Evolutionary conservation across 2,329 filamentous ascomycete genomes (phyloP).

Genomic region (Beauveria sp.): DNA sequence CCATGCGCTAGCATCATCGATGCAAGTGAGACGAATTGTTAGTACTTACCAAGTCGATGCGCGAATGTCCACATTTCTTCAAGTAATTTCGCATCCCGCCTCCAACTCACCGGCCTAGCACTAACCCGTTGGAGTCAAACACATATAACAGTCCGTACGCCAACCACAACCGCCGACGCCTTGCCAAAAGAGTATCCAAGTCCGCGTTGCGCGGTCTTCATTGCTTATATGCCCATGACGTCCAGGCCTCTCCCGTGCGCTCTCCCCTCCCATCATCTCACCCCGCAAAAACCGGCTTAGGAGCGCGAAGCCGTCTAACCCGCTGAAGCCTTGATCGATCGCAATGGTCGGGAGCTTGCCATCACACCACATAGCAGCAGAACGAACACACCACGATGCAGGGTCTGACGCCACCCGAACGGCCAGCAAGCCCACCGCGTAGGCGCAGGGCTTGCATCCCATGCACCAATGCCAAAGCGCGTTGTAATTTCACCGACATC

Average conservation of each 20-base stretch:
- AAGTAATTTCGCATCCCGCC: not conserved
- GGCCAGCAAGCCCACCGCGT: constrained; percentile 20
- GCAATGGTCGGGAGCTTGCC: not conserved
- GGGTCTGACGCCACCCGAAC: constrained; percentile 10
- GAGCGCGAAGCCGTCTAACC: not conserved
- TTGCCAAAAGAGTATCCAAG: not conserved
- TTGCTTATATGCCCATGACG: constrained; percentile 6
- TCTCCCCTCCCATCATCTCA: not conserved
- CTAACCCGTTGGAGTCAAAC: constrained; percentile 3
- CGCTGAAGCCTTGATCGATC: constrained; percentile 7
- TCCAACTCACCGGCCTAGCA: not conserved
- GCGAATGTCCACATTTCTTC: too few relatives aligned
- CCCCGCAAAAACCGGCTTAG: constrained; percentile 2
- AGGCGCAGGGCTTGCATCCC: constrained; percentile 23
- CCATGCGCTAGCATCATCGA: not conserved
- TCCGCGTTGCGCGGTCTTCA: not conserved
- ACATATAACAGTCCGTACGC: not conserved
- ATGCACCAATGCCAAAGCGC: constrained; percentile 22
- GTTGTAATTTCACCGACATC: constrained; percentile 20
- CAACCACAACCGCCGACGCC: not conserved
- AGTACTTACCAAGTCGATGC: not conserved
- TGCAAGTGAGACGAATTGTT: constrained; percentile 9
- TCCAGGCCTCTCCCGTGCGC: not conserved
- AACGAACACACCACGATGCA: constrained; percentile 15
- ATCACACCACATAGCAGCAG: constrained; percentile 10